Conservation (phyloP, 768 basidiomycete species). For the Boletus subparvulus region DNA sequence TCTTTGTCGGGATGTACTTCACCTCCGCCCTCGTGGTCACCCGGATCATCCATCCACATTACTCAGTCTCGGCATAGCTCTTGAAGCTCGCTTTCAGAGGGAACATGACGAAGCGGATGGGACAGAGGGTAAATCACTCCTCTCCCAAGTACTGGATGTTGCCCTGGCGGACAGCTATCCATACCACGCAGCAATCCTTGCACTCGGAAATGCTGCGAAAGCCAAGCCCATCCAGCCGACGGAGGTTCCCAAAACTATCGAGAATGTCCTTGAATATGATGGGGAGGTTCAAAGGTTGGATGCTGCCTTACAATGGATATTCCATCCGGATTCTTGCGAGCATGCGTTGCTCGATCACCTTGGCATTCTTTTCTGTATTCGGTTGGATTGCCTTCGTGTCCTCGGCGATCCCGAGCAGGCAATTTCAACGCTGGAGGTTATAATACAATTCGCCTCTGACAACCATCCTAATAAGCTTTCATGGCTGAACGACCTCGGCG, state of each 20-base stretch:
- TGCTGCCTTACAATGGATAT: neutral
- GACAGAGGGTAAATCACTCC: slow-evolving; percentile 2
- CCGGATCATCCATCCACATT: neutral
- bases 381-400: neutral
- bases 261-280: too few relatives aligned
- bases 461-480: too few relatives aligned
- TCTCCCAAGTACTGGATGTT: neutral
- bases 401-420: neutral
- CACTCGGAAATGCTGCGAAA: neutral
- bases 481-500: neutral
- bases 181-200: neutral
- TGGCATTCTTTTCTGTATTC: neutral
- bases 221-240: neutral
- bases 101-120: slow-evolving; percentile 1
- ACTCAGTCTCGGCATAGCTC: slow-evolving; percentile 1
- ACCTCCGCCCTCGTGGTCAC: slow-evolving; percentile 3
- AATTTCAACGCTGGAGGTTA: neutral
- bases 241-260: neutral
- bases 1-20: neutral
- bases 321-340: neutral
- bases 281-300: neutral
- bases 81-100: slow-evolving; percentile 7
- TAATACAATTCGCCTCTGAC: neutral
- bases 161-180: neutral
- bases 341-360: neutral